Conservation (phyloP, 805 yeast genomes). For the Millerozyma miso region DNA sequence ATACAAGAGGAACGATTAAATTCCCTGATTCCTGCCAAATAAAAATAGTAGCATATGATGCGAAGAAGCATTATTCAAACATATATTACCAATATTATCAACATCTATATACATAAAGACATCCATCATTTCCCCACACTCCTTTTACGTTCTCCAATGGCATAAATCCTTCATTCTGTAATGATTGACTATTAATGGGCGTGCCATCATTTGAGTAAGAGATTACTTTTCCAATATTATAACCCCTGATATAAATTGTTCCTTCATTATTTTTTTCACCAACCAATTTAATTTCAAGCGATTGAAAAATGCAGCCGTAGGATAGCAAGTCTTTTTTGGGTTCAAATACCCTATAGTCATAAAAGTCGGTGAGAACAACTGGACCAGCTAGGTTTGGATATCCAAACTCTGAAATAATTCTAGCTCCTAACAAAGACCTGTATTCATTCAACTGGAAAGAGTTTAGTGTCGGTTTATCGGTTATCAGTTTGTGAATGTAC, state of each 20-base stretch:
- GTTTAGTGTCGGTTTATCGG: constrained; percentile 12
- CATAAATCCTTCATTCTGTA: constrained; percentile 37
- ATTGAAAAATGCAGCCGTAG: constrained; percentile 56
- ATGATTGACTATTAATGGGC: constrained; percentile 4
- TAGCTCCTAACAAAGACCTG: constrained; percentile 43
- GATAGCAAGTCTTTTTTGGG: constrained; percentile 22
- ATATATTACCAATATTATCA: background rate
- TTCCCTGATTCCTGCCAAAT: too few species aligned
- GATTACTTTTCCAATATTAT: constrained; percentile 52
- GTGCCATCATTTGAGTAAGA: constrained; percentile 10
- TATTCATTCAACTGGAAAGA: constrained; percentile 32
- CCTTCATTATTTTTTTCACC: constrained; percentile 37
- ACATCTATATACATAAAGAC: constrained; percentile 46
- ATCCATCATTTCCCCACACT: constrained; percentile 67
- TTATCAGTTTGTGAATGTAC: constrained; percentile 32
- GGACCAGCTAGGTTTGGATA: constrained; percentile 52
- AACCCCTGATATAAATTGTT: constrained; percentile 58
- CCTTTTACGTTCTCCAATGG: constrained; percentile 46
- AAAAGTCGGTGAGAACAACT: constrained; percentile 52
- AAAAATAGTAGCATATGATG: too few species aligned
- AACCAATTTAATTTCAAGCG: constrained; percentile 54
- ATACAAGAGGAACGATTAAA: too few species aligned
- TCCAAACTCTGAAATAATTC: constrained; percentile 50
- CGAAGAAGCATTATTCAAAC: background rate
- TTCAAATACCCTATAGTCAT: constrained; percentile 49